phyloP scores from a whole-genome alignment of 2,329 filamentous ascomycete genomes.

The Sporothrix luriei region DNA sequence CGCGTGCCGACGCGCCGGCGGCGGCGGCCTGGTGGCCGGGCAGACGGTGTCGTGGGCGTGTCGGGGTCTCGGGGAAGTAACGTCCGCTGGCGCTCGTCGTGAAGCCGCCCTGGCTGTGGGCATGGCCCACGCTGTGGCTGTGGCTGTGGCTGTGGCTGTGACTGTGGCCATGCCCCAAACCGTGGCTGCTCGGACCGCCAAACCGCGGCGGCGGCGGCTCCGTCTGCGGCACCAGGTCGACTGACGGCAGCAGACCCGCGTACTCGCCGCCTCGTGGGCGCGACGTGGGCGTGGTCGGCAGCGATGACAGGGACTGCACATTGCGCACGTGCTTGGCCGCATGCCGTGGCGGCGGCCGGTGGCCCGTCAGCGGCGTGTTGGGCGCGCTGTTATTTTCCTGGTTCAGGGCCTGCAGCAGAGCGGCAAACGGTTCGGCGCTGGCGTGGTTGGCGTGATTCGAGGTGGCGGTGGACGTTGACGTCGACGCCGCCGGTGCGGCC shows the following conservation, averaged over 20 bases:
- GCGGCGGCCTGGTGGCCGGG: constrained; percentile 32
- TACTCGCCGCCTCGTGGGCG: constrained; percentile 54
- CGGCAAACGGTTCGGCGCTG: constrained; percentile 70
- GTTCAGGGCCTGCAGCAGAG: constrained; percentile 78
- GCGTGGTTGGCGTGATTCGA: neutral
- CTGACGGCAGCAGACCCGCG: constrained; percentile 59
- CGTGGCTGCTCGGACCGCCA: neutral
- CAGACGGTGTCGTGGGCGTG: constrained; percentile 35
- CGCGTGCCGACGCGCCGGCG: constrained; percentile 34
- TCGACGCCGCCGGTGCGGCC: constrained; percentile 32
- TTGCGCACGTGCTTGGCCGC: constrained; percentile 70
- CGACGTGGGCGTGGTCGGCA: constrained; percentile 73
- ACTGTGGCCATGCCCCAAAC: constrained; percentile 18
- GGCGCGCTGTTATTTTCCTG: constrained; percentile 75
- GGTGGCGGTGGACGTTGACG: neutral
- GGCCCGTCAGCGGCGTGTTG: constrained; percentile 63
- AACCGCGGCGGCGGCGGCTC: constrained; percentile 51
- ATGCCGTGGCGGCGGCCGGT: constrained; percentile 52
- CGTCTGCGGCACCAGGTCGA: constrained; percentile 63
- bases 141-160: constrained; percentile 26
- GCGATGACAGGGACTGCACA: constrained; percentile 79
- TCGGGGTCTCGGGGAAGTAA: constrained; percentile 52
- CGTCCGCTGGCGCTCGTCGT: constrained; percentile 39
- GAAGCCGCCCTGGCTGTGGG: constrained; percentile 15
- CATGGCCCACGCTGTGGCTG: constrained; percentile 27